phyloP scores from a whole-genome alignment of 257 asterid genomes.

The Asclepias syriaca region DNA sequence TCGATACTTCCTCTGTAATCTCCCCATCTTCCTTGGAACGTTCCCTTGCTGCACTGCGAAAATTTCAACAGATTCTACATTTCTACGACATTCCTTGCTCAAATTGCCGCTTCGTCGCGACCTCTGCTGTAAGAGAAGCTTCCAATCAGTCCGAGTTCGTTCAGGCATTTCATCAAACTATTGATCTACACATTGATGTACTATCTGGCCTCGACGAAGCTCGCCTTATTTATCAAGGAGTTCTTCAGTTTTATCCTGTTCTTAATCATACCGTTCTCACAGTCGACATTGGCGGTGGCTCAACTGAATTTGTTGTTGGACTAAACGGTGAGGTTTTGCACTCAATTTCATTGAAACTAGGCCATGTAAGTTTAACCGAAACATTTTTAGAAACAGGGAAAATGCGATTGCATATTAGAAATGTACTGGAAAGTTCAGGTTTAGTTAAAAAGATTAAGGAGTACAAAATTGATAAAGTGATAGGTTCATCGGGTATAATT shows the following conservation, averaged over 20 bases:
- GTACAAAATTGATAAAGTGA: constrained; percentile 43
- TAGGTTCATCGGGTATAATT: constrained; percentile 78
- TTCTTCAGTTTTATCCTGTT: constrained; percentile 59
- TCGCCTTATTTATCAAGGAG: constrained; percentile 63
- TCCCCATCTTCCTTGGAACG: constrained; percentile 43
- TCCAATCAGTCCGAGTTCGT: constrained; percentile 52
- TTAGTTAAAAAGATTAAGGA: constrained; percentile 39
- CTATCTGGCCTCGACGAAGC: constrained; percentile 82
- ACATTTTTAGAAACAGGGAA: constrained; percentile 26
- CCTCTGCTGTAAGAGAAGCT: constrained; percentile 89
- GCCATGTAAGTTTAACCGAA: constrained; percentile 61
- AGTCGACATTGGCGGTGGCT: constrained; percentile 82
- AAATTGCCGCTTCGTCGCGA: constrained; percentile 68
- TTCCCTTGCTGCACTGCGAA: constrained; percentile 43
- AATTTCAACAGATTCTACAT: constrained; percentile 37
- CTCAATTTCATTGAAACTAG: constrained; percentile 54
- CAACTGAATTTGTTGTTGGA: constrained; percentile 69
- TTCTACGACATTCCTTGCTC: constrained; percentile 38
- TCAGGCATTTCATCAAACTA: constrained; percentile 24
- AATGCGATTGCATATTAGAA: constrained; percentile 48
- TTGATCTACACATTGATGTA: constrained; percentile 41
- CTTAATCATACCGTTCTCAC: constrained; percentile 44
- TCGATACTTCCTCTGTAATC: constrained; percentile 44
- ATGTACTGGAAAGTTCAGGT: constrained; percentile 34
- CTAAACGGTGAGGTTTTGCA: constrained; percentile 41